A percentile compares a stretch with the other conserved stretches of the same genome.
Evolutionary conservation across 2,329 filamentous ascomycete species (phyloP).

Genomic region (Colletotrichum horii): DNA sequence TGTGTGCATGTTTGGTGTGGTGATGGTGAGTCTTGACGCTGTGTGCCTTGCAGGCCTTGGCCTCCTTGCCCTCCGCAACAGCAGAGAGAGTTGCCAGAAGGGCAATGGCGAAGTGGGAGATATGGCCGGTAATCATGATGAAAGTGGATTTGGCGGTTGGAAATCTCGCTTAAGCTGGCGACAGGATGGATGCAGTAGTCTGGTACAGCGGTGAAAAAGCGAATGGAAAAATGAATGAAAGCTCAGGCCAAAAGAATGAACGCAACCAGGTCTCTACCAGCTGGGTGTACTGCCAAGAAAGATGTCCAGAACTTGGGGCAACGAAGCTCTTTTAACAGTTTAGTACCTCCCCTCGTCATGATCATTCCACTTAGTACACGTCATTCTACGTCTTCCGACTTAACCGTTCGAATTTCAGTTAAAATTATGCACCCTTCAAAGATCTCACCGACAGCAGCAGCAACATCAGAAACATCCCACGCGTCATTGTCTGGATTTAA

Average conservation of each 20-base stretch:
- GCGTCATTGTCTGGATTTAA: not conserved
- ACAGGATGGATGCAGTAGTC: not conserved
- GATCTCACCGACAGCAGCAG: accelerated
- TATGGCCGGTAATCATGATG: not conserved
- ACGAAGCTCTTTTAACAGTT: not conserved
- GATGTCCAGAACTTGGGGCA: accelerated
- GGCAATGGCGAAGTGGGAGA: not conserved
- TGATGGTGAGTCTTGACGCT: not conserved
- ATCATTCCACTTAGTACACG: not conserved
- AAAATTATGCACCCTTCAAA: not conserved
- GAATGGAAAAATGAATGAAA: not conserved
- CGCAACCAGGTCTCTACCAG: not conserved
- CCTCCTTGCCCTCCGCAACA: not conserved
- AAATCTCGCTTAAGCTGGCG: accelerated
- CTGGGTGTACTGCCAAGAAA: not conserved
- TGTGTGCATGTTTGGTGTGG: not conserved
- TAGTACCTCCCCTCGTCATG: accelerated
- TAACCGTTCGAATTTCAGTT: not conserved
- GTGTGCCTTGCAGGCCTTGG: not conserved
- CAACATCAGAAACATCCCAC: not conserved
- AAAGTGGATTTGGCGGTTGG: not conserved
- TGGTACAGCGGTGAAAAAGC: not conserved
- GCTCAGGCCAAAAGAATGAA: not conserved
- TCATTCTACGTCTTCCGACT: not conserved
- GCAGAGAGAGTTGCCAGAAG: not conserved